These are phyloP conservation scores for Cladobotryum protrusum DNA, from an alignment of 2,329 filamentous ascomycete species.

Conservation along the genomic window DNA sequence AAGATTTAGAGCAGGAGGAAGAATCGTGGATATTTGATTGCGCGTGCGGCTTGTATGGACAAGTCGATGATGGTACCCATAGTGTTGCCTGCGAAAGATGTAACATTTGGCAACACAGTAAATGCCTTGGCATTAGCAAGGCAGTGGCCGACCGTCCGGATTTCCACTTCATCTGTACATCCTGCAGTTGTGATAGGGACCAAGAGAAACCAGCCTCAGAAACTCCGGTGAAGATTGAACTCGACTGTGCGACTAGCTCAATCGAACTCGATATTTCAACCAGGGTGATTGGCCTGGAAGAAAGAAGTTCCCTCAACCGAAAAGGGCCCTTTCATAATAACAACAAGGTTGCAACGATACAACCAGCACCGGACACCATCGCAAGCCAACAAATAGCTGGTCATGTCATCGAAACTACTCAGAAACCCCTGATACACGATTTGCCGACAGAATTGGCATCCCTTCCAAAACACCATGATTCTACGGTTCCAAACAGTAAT, in stretches of 20 bases:
- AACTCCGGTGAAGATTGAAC: constrained; percentile 49
- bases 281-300: neutral
- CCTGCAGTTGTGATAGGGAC: constrained; percentile 67
- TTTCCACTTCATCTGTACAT: constrained; percentile 79
- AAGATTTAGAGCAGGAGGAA: constrained; percentile 65
- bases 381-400: neutral
- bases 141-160: constrained; percentile 75
- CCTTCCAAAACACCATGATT: neutral
- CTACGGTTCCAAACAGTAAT: neutral
- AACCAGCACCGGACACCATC: neutral
- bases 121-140: constrained; percentile 75
- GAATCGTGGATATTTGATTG: constrained; percentile 95
- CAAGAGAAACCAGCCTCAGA: constrained; percentile 51
- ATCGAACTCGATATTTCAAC: neutral
- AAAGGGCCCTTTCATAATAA: neutral
- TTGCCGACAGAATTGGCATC: neutral
- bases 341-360: neutral
- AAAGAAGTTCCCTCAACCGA: neutral
- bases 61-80: constrained; percentile 90
- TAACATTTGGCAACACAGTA: constrained; percentile 95
- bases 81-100: constrained; percentile 92
- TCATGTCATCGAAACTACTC: neutral
- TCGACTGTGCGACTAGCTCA: constrained; percentile 22
- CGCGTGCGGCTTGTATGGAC: constrained; percentile 80
- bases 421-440: neutral